A percentile compares a stretch with the other conserved stretches of the same genome.
These are phyloP conservation scores for Claviceps spartinae DNA, from an alignment of 2,329 filamentous ascomycete species.

Conservation along the genomic window DNA sequence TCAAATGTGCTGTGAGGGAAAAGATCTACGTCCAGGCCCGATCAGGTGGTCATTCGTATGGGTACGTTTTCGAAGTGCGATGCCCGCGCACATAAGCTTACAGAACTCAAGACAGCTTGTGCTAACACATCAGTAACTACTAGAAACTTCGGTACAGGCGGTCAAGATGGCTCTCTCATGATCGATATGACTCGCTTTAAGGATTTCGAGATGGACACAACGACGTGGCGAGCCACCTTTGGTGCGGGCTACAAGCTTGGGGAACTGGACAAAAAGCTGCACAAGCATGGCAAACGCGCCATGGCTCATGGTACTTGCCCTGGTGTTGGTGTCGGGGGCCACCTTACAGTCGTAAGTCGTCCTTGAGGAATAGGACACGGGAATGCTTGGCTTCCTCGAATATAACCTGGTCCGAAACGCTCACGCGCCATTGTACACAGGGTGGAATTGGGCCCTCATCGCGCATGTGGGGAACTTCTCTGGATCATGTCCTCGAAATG, in stretches of 20 bases:
- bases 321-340: slow-evolving; percentile 41
- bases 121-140: neutral
- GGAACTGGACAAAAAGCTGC: slow-evolving; percentile 35
- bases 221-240: slow-evolving; percentile 39
- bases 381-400: neutral
- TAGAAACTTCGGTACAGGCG: slow-evolving; percentile 33
- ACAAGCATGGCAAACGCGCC: slow-evolving; percentile 38
- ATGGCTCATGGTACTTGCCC: slow-evolving; percentile 48
- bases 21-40: slow-evolving; percentile 44
- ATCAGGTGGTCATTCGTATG: slow-evolving; percentile 53
- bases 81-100: neutral
- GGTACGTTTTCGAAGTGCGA: slow-evolving; percentile 21
- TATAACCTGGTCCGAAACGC: neutral
- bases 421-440: slow-evolving; percentile 15
- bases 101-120: neutral
- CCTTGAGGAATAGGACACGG: neutral
- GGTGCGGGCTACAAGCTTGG: slow-evolving; percentile 40
- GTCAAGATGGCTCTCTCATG: slow-evolving; percentile 34
- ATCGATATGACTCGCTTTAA: slow-evolving; percentile 42
- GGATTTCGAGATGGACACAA: slow-evolving; percentile 36
- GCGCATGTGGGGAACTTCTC: slow-evolving; percentile 42
- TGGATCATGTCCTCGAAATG: slow-evolving; percentile 41
- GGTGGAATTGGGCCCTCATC: slow-evolving; percentile 45
- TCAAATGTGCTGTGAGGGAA: slow-evolving; percentile 40
- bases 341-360: slow-evolving; percentile 38